A percentile compares a stretch with the other conserved stretches of the same genome.
phyloP scores from a whole-genome alignment of 345 rosid genomes.

The Durio zibethinus region DNA sequence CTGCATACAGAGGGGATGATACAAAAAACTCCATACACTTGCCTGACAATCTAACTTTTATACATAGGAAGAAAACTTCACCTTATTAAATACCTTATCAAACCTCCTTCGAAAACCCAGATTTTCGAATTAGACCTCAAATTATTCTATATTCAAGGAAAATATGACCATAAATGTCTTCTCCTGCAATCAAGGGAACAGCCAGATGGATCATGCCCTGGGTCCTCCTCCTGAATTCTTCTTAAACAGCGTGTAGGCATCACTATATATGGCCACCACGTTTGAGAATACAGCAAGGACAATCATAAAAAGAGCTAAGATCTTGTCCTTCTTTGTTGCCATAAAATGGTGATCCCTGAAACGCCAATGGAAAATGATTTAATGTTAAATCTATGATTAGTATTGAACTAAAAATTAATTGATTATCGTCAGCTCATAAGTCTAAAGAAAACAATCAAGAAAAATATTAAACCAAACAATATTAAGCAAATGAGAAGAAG shows the following conservation, averaged over 20 bases:
- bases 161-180: background rate
- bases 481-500: background rate
- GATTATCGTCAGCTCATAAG: background rate
- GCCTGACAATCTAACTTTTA: background rate
- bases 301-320: conserved; percentile 56
- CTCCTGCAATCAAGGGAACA: background rate
- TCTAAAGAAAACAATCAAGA: background rate
- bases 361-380: background rate
- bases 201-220: background rate
- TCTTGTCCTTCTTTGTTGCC: conserved; percentile 73
- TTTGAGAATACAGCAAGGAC: conserved; percentile 75
- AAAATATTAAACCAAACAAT: background rate
- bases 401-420: background rate
- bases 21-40: background rate
- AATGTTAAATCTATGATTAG: background rate
- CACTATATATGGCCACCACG: conserved; percentile 62
- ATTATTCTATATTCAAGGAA: background rate
- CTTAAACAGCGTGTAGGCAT: conserved; percentile 50
- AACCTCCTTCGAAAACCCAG: background rate
- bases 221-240: conserved; percentile 17
- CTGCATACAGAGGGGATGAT: background rate
- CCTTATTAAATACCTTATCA: background rate
- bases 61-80: background rate
- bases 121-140: background rate
- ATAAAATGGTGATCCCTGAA: conserved; percentile 68